phyloP scores from a whole-genome alignment of 176 grass and related monocot genomes.

The Musa acuminata region DNA sequence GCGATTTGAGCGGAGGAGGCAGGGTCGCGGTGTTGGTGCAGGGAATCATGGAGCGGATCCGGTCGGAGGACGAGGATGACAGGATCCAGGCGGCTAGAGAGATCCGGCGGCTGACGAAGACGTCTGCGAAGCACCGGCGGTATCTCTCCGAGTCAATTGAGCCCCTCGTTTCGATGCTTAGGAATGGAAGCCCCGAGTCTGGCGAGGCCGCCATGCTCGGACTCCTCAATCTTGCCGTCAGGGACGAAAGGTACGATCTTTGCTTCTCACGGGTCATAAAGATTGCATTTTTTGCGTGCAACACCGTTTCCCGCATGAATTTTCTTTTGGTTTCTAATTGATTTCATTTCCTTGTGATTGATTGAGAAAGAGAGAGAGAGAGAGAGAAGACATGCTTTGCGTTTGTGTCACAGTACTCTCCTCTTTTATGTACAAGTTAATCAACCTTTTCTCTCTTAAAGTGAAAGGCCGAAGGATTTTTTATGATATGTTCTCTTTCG shows the following conservation, averaged over 20 bases:
- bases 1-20: background rate
- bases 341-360: background rate
- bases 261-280: background rate
- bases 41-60: constrained; percentile 24
- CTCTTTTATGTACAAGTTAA: background rate
- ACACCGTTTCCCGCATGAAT: background rate
- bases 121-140: constrained; percentile 26
- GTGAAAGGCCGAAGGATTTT: background rate
- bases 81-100: constrained; percentile 38
- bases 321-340: background rate
- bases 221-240: constrained; percentile 10
- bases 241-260: constrained; percentile 6
- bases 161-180: constrained; percentile 32
- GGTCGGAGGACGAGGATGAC: constrained; percentile 15
- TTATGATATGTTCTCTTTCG: background rate
- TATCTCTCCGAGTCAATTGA: constrained; percentile 14
- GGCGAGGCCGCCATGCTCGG: constrained; percentile 5
- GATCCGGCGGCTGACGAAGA: constrained; percentile 37
- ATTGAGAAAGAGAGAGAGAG: too few relatives aligned
- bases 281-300: background rate
- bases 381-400: too few relatives aligned
- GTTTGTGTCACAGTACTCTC: background rate
- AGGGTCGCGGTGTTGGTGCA: background rate
- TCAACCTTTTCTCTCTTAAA: background rate
- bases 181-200: background rate